Conservation (phyloP, 371 early-diverging fungal genomes). For the Dinochytrium kinnereticum region DNA sequence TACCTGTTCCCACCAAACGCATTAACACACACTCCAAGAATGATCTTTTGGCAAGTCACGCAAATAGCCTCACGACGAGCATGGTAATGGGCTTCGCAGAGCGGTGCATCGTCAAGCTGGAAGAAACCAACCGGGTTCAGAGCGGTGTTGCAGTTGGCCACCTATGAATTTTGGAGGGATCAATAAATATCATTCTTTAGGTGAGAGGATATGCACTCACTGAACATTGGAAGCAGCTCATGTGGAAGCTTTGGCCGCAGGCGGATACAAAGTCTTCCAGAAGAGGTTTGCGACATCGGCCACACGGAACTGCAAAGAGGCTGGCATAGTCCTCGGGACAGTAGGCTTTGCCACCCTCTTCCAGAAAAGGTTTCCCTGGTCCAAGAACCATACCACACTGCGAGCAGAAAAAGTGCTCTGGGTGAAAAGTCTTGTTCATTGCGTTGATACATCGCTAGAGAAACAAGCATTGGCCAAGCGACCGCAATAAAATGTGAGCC, state of each 20-base stretch:
- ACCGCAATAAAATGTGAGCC: background rate
- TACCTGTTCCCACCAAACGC: conserved; percentile 53
- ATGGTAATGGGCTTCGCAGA: conserved; percentile 67
- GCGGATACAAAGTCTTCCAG: conserved; percentile 66
- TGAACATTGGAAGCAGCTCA: conserved; percentile 73
- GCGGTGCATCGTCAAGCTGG: conserved; percentile 59
- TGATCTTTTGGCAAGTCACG: conserved; percentile 50
- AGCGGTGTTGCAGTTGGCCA: background rate
- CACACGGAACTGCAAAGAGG: conserved; percentile 68
- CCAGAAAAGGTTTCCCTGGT: conserved; percentile 67
- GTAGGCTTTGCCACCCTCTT: conserved; percentile 70
- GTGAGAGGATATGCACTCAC: conserved; percentile 38
- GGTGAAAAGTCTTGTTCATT: conserved; percentile 46
- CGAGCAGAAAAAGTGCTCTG: conserved; percentile 73
- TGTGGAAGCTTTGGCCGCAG: conserved; percentile 69
- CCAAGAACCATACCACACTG: conserved; percentile 62
- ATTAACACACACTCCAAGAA: conserved; percentile 56
- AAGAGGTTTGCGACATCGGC: conserved; percentile 65
- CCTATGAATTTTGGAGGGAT: conserved; percentile 5
- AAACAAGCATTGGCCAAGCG: background rate
- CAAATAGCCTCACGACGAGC: conserved; percentile 33
- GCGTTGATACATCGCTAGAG: conserved; percentile 19
- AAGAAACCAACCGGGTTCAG: conserved; percentile 57
- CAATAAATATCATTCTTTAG: background rate
- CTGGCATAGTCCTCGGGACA: conserved; percentile 73